Conservation (phyloP, 2,329 filamentous ascomycete species). For the Apiospora kogelbergensis region DNA sequence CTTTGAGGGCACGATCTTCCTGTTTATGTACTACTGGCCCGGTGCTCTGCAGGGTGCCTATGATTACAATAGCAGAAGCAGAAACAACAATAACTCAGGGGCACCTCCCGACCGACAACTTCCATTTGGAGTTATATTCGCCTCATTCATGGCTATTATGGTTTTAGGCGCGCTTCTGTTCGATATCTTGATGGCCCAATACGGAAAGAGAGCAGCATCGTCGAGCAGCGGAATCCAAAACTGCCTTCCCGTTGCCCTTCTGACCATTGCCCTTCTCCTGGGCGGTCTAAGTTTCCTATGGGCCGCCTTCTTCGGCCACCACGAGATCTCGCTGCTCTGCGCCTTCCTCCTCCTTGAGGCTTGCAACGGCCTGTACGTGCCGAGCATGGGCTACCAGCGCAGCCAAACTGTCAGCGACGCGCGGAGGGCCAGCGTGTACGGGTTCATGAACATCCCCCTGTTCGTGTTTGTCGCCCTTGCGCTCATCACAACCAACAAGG, state of each 20-base stretch:
- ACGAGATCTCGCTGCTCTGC: constrained; percentile 25
- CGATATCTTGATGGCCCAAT: not conserved
- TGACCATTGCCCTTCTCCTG: not conserved
- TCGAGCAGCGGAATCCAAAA: too few species aligned
- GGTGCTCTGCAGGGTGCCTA: constrained; percentile 31
- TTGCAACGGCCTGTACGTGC: constrained; percentile 34
- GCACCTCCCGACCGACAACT: constrained; percentile 8
- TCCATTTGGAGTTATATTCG: constrained; percentile 54
- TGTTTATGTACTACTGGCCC: constrained; percentile 35
- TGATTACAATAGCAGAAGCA: constrained; percentile 6
- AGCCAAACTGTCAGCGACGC: constrained; percentile 29
- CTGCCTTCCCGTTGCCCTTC: not conserved
- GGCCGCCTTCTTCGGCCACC: constrained; percentile 21
- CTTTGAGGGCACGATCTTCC: constrained; percentile 35
- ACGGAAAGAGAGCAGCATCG: too few species aligned
- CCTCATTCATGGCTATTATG: constrained; percentile 58
- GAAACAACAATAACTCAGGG: not conserved
- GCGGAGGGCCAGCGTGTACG: constrained; percentile 29
- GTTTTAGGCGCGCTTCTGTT: constrained; percentile 21
- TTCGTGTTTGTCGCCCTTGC: constrained; percentile 57
- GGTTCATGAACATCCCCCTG: constrained; percentile 47
- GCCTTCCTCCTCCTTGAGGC: constrained; percentile 32
- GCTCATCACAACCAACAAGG: constrained; percentile 36
- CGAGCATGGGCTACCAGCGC: constrained; percentile 32
- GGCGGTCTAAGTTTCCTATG: constrained; percentile 12